Base-by-base conservation (phyloP, 108 stramenopile species). In the Stephanodiscus minutulus region DNA sequence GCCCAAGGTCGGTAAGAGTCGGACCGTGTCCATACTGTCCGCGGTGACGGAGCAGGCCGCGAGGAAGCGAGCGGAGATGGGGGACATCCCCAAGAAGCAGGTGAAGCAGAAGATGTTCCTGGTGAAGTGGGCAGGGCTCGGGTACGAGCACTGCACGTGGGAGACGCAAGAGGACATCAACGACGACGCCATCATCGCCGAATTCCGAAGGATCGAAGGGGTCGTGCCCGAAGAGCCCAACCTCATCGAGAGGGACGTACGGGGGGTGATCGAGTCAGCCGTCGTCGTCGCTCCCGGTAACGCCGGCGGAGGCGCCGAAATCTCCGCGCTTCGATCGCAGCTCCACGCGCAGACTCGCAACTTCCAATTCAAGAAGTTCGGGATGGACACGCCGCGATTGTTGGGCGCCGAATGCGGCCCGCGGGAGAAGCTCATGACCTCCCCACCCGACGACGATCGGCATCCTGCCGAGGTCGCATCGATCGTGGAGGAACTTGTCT, bases 121-220 rank as follows among this genome's bases (percentile, higher is more conserved):
- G 10, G 97, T 99, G 61, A 99, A 99, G 69, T 99, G 99, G 99
- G 79, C 81, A 8, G 97, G 95, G 17, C 77, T 98, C 6, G 91
- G 96, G 35, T 98, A 98, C 79, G 91, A 94, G 60, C 87, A 91
- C 44, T 96, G 96, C 64, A 97, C 97, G 18, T 98, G 97, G 98
- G 99, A 99, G 72, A 94, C 86, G 7, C 82, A 85, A 36, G 85
- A 96, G 61, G 96, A 98, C 73, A 86, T 97, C 59, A 88, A 87
- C 20, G 87, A 84, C 46, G 87, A 86, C 53, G 81, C 74, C 15
- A 69, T 91, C 12, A 92, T 95, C 56, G 88, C 83, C 6, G 85
- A 88, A 61, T 95, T 84, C 55, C 87, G 84, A 25, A 74, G 85
- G 59, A 77, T 90, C 21, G 90, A 91, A 72, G 86, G 87, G 41